Evolutionary conservation across 164 flowering plant genomes (phyloP).

Genomic region (Berberis thunbergii): DNA sequence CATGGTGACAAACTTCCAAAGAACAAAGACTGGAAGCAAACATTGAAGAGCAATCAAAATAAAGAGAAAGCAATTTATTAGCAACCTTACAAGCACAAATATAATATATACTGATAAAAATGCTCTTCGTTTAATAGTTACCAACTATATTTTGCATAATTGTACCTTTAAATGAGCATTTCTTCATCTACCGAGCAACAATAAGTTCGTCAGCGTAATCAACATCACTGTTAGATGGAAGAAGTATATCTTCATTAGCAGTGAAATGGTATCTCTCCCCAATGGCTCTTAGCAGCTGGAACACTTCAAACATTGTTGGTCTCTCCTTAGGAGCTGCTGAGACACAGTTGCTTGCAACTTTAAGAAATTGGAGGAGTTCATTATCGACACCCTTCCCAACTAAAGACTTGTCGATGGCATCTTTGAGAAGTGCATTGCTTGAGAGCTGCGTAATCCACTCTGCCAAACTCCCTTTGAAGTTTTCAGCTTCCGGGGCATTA

Average conservation of each 20-base stretch:
- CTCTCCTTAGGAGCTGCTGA: constrained; percentile 6
- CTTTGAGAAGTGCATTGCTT: background rate
- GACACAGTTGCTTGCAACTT: constrained; percentile 9
- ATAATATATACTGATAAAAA: no score
- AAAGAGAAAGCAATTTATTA: no score
- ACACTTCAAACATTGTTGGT: constrained; percentile 13
- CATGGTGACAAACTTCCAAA: no score
- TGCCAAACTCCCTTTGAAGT: constrained; percentile 8
- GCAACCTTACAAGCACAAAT: no score
- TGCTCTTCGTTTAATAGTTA: background rate
- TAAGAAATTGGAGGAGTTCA: constrained; percentile 8
- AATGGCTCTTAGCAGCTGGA: constrained; percentile 7
- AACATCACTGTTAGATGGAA: background rate
- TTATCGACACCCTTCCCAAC: constrained; percentile 1
- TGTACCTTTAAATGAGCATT: constrained; percentile 1
- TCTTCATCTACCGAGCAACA: constrained; percentile 7
- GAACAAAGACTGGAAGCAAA: no score
- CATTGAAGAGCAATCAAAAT: no score
- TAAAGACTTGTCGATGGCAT: constrained; percentile 7
- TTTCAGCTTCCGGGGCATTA: constrained; percentile 1
- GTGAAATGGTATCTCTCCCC: constrained; percentile 10
- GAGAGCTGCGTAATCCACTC: constrained; percentile 11
- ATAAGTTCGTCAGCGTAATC: constrained; percentile 7
- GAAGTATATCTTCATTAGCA: constrained; percentile 5
- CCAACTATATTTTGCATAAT: background rate